Evolutionary conservation across 345 rosid species (phyloP).

Genomic region (Citrus hindsii): DNA sequence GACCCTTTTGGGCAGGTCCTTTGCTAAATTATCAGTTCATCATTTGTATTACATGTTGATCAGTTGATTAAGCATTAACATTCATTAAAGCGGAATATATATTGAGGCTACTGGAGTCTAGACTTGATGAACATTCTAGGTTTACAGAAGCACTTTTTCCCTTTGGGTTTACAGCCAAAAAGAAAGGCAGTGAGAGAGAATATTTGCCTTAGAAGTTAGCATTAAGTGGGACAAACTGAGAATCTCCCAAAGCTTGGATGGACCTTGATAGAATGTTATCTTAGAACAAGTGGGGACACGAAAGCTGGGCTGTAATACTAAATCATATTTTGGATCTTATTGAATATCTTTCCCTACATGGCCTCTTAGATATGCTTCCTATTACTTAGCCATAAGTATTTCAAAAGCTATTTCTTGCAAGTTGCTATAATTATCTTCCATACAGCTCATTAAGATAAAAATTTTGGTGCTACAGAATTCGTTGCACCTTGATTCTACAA

Average conservation of each 20-base stretch:
- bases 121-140: conserved; percentile 18
- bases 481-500: background rate
- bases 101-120: background rate
- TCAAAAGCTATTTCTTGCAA: background rate
- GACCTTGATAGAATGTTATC: conserved; percentile 2
- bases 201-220: conserved; percentile 30
- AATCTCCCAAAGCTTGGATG: conserved; percentile 21
- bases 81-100: conserved; percentile 4
- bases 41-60: background rate
- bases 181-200: conserved; percentile 24
- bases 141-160: conserved; percentile 9
- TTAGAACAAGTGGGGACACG: conserved; percentile 1
- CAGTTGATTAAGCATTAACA: background rate
- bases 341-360: background rate
- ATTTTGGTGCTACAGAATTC: background rate
- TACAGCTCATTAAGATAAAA: background rate
- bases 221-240: conserved; percentile 17
- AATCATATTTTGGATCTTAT: conserved; percentile 9
- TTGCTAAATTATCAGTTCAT: conserved; percentile 10
- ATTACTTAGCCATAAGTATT: no score
- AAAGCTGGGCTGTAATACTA: conserved; percentile 7
- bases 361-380: background rate
- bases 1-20: background rate
- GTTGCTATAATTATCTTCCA: background rate
- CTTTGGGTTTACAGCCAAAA: conserved; percentile 24